These are phyloP conservation scores for Malassezia psittaci DNA, from an alignment of 1,284 basidiomycete genomes.

Conservation along the genomic window DNA sequence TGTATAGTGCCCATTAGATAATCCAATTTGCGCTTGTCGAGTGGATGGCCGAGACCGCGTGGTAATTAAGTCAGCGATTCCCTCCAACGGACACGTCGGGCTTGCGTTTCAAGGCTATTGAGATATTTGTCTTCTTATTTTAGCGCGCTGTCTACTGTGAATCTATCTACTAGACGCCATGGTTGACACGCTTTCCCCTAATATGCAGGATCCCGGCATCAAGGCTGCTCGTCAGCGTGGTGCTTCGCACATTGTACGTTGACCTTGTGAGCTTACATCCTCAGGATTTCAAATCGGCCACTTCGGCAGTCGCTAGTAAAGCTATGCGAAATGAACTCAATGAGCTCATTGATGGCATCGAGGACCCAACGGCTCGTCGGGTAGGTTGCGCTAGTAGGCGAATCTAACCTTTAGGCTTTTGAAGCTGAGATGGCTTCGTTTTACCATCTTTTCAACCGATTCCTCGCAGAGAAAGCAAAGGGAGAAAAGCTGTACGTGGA, in stretches of 20 bases:
- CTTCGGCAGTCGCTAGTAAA: conserved; percentile 92
- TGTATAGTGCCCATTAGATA: neutral
- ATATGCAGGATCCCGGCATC: conserved; percentile 33
- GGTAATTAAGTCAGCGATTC: too few species aligned
- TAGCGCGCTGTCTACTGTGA: neutral
- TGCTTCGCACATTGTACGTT: conserved; percentile 44
- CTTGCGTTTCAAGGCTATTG: neutral
- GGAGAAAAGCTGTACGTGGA: conserved; percentile 70
- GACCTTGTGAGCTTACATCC: neutral
- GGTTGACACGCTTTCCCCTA: conserved; percentile 33
- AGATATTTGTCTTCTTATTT: neutral
- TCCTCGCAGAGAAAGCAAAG: conserved; percentile 87
- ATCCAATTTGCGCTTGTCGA: neutral
- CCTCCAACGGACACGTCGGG: too few species aligned
- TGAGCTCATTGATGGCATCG: conserved; percentile 62
- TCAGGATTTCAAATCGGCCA: conserved; percentile 86
- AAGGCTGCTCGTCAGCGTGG: conserved; percentile 43
- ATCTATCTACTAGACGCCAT: neutral
- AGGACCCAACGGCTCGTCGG: conserved; percentile 58
- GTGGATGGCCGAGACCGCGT: conserved; percentile 1
- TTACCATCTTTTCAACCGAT: conserved; percentile 97
- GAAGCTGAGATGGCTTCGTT: conserved; percentile 98
- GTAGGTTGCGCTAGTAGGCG: conserved; percentile 51
- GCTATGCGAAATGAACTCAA: conserved; percentile 98
- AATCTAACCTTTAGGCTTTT: conserved; percentile 60